These are phyloP conservation scores for Lentinula aciculospora DNA, from an alignment of 768 basidiomycete genomes.

Conservation along the genomic window DNA sequence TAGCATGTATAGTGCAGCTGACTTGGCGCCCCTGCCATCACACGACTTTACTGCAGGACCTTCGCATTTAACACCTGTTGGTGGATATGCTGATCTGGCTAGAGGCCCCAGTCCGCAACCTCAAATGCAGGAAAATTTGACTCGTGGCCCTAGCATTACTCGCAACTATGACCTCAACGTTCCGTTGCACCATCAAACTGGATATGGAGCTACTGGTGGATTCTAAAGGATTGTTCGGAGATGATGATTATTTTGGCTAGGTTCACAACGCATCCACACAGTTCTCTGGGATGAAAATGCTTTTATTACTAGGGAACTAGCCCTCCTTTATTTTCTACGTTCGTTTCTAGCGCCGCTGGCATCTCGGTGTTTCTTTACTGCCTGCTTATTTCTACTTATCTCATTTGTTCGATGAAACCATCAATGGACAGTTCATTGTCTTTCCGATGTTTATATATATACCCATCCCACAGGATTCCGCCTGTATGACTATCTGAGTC, in stretches of 20 bases:
- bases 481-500: neutral
- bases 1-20: conserved; percentile 18
- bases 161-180: conserved; percentile 52
- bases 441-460: neutral
- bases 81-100: conserved; percentile 78
- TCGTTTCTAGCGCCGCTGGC: conserved; percentile 1
- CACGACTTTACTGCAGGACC: conserved; percentile 75
- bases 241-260: neutral
- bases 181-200: conserved; percentile 57
- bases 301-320: neutral
- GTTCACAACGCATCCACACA: neutral
- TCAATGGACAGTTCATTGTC: neutral
- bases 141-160: conserved; percentile 41
- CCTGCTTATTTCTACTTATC: neutral
- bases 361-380: neutral
- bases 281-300: neutral
- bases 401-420: neutral
- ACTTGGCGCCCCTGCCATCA: conserved; percentile 48
- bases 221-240: neutral
- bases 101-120: conserved; percentile 71
- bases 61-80: conserved; percentile 54
- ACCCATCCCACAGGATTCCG: neutral
- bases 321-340: neutral
- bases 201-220: conserved; percentile 24
- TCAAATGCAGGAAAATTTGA: conserved; percentile 47